Evolutionary conservation across 306 rosid genomes (phyloP).

Genomic region (Calophaca sinica): DNA sequence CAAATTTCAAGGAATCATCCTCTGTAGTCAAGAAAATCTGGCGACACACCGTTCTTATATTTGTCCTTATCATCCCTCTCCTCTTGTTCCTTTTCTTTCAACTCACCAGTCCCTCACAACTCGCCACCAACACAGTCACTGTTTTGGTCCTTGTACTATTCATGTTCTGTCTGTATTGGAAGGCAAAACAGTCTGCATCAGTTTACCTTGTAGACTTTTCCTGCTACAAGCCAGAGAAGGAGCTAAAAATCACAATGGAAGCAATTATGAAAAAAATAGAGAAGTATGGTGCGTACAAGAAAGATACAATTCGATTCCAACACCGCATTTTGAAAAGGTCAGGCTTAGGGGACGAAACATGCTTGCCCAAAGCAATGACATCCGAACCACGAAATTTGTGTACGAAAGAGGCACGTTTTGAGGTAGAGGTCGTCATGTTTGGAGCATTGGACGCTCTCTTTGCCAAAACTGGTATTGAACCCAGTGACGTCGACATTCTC

Average conservation of each 20-base stretch:
- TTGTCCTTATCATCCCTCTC: constrained; percentile 54
- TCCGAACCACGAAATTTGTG: constrained; percentile 61
- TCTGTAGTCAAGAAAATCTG: constrained; percentile 84
- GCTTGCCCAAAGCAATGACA: constrained; percentile 57
- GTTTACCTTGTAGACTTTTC: constrained; percentile 86
- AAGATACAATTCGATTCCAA: constrained; percentile 61
- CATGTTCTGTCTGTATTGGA: constrained; percentile 60
- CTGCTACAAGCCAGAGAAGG: constrained; percentile 75
- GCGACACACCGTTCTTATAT: constrained; percentile 59
- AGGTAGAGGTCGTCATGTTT: constrained; percentile 80
- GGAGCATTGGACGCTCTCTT: constrained; percentile 78
- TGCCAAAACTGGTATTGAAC: constrained; percentile 63
- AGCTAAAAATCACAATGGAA: constrained; percentile 58
- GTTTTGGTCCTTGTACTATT: constrained; percentile 60
- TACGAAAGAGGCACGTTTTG: constrained; percentile 73
- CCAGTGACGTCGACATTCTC: constrained; percentile 73
- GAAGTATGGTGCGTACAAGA: constrained; percentile 59
- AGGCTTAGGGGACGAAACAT: constrained; percentile 87
- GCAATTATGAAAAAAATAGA: too few relatives aligned
- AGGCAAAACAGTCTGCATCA: constrained; percentile 58
- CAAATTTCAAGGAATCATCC: constrained; percentile 79
- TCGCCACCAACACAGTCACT: constrained; percentile 54
- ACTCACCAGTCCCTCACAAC: constrained; percentile 61
- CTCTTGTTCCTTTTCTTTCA: constrained; percentile 45
- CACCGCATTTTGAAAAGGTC: constrained; percentile 57